phyloP scores from a whole-genome alignment of 163 green algal genomes.

The Scenedesmus sp. region DNA sequence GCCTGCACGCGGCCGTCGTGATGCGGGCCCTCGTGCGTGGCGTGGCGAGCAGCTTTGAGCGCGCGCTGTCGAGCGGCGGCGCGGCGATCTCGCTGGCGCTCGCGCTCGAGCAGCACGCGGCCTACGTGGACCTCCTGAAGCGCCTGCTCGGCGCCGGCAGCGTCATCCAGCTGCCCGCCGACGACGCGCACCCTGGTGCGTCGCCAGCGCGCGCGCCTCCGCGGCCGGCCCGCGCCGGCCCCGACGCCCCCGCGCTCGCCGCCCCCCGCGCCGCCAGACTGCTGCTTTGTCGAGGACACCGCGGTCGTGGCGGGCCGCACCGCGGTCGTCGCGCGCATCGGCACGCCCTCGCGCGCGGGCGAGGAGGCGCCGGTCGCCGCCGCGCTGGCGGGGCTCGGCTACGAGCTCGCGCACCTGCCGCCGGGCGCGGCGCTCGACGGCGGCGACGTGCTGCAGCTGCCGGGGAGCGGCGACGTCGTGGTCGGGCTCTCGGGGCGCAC shows the following conservation, averaged over 20 bases:
- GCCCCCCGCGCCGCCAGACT: conserved; percentile 22
- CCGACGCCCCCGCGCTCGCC: too few relatives aligned
- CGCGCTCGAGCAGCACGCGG: conserved; percentile 41
- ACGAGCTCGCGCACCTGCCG: background rate
- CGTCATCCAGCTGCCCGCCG: conserved; percentile 42
- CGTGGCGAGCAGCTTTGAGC: background rate
- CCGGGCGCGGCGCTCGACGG: conserved; percentile 48
- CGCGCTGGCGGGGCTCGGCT: background rate
- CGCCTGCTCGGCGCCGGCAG: background rate
- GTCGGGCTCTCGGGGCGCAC: conserved; percentile 48
- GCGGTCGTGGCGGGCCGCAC: conserved; percentile 27
- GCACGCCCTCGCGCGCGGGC: background rate
- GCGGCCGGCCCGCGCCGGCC: too few relatives aligned
- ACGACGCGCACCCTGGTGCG: conserved; percentile 52
- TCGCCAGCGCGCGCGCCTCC: background rate
- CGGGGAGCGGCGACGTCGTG: background rate
- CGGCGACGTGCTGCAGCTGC: conserved; percentile 49
- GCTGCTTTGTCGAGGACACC: conserved; percentile 36
- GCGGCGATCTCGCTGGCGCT: background rate
- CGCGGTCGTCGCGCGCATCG: conserved; percentile 13
- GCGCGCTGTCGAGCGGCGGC: background rate
- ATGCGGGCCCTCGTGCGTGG: conserved; percentile 17
- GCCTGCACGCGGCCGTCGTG: too few relatives aligned
- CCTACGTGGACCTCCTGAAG: conserved; percentile 44
- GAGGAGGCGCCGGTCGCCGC: conserved; percentile 23